Conservation (phyloP, 768 basidiomycete species). For the Collybia sordida region DNA sequence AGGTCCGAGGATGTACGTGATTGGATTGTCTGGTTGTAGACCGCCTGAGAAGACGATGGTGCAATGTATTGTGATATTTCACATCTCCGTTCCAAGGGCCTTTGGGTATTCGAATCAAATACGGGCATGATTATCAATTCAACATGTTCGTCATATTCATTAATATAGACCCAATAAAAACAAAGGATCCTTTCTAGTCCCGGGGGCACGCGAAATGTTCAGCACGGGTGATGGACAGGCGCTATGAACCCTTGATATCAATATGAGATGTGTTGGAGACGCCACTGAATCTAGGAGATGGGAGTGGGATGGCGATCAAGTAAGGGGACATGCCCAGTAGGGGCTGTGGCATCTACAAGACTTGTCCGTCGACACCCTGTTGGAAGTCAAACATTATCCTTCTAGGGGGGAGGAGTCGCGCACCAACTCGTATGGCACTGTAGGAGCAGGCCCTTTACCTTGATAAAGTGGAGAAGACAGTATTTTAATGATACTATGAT, state of each 20-base stretch:
- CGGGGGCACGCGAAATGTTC: no score
- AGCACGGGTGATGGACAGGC: no score
- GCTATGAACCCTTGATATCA: no score
- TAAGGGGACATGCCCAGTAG: no score
- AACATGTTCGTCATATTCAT: neutral
- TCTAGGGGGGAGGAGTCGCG: neutral
- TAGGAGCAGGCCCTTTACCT: conserved; percentile 8
- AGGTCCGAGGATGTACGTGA: no score
- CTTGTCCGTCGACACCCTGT: conserved; percentile 4
- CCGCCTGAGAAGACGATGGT: neutral
- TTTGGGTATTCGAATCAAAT: neutral
- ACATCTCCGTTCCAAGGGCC: neutral
- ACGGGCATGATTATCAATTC: neutral
- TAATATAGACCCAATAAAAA: no score
- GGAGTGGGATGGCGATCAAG: no score
- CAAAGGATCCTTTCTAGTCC: no score
- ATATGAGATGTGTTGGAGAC: no score
- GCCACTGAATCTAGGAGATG: no score
- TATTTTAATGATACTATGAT: conserved; percentile 25
- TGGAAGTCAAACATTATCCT: neutral
- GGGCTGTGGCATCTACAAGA: neutral
- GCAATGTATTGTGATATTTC: neutral
- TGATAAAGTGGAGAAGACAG: conserved; percentile 30
- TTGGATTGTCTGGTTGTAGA: no score
- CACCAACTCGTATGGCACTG: conserved; percentile 17